These are phyloP conservation scores for Hordeum marinum DNA, from an alignment of 176 grass and related monocot species.

Conservation along the genomic window DNA sequence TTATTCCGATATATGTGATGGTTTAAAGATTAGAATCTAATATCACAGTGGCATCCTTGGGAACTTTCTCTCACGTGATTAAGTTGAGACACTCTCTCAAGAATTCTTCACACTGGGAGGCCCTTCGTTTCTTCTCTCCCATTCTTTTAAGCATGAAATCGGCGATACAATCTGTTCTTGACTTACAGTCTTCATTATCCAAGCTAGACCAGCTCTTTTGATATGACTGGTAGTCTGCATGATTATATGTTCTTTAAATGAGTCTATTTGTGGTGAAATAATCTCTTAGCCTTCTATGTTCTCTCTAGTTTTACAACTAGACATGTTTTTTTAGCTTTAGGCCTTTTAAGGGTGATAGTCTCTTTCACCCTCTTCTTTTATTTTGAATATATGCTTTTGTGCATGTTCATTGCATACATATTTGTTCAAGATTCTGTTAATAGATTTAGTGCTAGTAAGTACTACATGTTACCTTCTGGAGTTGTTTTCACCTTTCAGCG, in stretches of 20 bases:
- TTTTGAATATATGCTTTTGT: neutral
- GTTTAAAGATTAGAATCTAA: slow-evolving; percentile 5
- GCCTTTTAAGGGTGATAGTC: neutral
- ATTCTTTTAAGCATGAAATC: neutral
- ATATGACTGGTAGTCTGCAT: neutral
- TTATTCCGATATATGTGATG: neutral
- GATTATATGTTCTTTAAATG: neutral
- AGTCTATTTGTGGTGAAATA: neutral
- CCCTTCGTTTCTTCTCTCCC: neutral
- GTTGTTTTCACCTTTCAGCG: neutral
- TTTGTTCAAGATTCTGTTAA: neutral
- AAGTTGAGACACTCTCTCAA: neutral
- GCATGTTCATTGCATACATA: neutral
- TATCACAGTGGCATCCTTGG: neutral
- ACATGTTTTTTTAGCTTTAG: neutral
- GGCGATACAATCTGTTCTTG: neutral
- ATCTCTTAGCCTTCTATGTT: neutral
- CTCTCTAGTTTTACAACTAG: neutral
- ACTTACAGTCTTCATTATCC: neutral
- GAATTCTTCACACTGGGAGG: neutral
- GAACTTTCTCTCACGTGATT: neutral
- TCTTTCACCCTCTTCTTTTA: neutral
- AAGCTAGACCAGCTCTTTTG: neutral
- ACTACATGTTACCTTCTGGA: neutral
- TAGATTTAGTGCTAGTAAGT: neutral